Conservation (phyloP, 345 rosid genomes). For the Arabidopsis thaliana region TAIR10.1 NC_003070.9:2688501-2689000, state of each 20-base stretch:
- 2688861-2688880: constrained; percentile 24
- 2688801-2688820: not conserved
- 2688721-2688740: not conserved
- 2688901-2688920: constrained; percentile 31
- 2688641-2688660: not conserved
- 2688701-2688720: not conserved
- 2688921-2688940: constrained; percentile 31
- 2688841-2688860: constrained; percentile 19
- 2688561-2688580: constrained; percentile 9
- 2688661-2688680: not conserved
- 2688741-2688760: not conserved
- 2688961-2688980: constrained; percentile 2
- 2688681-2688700: not conserved
- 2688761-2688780: not conserved
- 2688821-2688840: constrained; percentile 35
- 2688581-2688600: not conserved
- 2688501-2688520: constrained; percentile 51
- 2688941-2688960: constrained; percentile 37
- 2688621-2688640: not conserved
- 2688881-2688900: constrained; percentile 36
- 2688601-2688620: not conserved
- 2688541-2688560: constrained; percentile 53
- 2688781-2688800: constrained; percentile 30
- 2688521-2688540: constrained; percentile 59
- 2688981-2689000: constrained; percentile 24